Percentiles rank a stretch among this genome's conserved stretches.
Evolutionary conservation across 2,329 filamentous ascomycete species (phyloP).

Genomic region (Paecilomyces sp.): DNA sequence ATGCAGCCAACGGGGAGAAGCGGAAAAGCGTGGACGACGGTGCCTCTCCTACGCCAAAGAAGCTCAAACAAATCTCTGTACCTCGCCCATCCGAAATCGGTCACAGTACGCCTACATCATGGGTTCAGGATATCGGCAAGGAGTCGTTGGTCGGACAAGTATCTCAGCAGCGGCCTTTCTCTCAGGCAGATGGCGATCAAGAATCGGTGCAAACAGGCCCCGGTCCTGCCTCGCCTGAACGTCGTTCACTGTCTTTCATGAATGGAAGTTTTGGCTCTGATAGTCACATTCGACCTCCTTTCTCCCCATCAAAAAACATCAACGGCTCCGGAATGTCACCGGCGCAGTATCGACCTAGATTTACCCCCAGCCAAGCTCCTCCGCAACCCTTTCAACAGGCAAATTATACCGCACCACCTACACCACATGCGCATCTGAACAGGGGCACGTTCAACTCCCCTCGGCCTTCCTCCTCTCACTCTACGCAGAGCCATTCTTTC

Average conservation of each 20-base stretch:
- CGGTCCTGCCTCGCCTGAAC: slow-evolving; percentile 22
- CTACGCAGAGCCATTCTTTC: slow-evolving; percentile 22
- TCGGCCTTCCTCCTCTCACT: slow-evolving; percentile 37
- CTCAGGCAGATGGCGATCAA: not conserved
- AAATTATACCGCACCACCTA: slow-evolving; percentile 20
- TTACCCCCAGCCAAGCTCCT: slow-evolving; percentile 10
- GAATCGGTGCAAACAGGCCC: not conserved
- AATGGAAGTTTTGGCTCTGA: slow-evolving; percentile 7
- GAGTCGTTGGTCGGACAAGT: not conserved
- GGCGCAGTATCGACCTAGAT: slow-evolving; percentile 16
- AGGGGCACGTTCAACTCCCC: slow-evolving; percentile 24
- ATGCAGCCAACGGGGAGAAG: slow-evolving; percentile 12
- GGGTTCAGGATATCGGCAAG: not conserved
- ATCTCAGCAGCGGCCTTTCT: not conserved
- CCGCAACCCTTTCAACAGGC: slow-evolving; percentile 20
- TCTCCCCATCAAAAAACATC: slow-evolving; percentile 24
- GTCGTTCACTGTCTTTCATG: slow-evolving; percentile 15
- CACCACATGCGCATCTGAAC: slow-evolving; percentile 11
- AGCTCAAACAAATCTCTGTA: slow-evolving; percentile 7
- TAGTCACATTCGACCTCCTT: slow-evolving; percentile 20
- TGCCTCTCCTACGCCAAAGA: slow-evolving; percentile 19
- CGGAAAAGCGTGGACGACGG: slow-evolving; percentile 9
- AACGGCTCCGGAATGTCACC: slow-evolving; percentile 20
- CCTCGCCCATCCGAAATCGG: slow-evolving; percentile 1
- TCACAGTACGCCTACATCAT: not conserved